phyloP scores from a whole-genome alignment of 306 rosid species.

The Quercus alba region DNA sequence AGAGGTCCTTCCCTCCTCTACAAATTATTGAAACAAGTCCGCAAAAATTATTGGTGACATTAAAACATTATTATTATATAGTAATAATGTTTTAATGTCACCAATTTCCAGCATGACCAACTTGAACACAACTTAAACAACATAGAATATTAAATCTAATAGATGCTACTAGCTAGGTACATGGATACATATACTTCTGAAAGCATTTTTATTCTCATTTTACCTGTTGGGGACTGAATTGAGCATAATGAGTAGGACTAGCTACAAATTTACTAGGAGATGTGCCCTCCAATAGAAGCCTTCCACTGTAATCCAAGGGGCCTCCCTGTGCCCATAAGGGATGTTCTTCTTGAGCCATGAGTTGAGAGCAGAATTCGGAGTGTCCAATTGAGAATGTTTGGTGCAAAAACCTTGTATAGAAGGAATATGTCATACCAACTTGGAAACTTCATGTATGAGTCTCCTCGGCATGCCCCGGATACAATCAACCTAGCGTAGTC shows the following conservation, averaged over 20 bases:
- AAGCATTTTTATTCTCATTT: conserved; percentile 33
- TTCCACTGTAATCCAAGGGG: conserved; percentile 28
- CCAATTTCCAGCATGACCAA: not conserved
- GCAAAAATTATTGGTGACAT: too few species aligned
- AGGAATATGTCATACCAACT: conserved; percentile 81
- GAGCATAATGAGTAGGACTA: conserved; percentile 31
- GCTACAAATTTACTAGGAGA: conserved; percentile 32
- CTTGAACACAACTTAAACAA: not conserved
- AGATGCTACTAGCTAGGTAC: not conserved
- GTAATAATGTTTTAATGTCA: not conserved
- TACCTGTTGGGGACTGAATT: conserved; percentile 33
- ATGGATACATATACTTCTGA: too few species aligned
- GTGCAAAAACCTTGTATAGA: conserved; percentile 64
- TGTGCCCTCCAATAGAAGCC: conserved; percentile 38
- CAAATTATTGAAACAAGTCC: too few species aligned
- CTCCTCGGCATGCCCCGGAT: conserved; percentile 58
- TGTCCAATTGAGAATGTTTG: conserved; percentile 67
- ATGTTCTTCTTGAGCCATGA: conserved; percentile 37
- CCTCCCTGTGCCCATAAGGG: conserved; percentile 64
- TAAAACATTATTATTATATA: too few species aligned
- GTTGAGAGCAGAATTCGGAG: conserved; percentile 54
- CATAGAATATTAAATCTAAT: not conserved
- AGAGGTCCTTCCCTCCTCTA: too few species aligned
- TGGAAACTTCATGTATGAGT: conserved; percentile 74
- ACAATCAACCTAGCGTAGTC: conserved; percentile 78